A percentile compares a stretch with the other conserved stretches of the same genome.
Conservation (phyloP, 2,329 filamentous ascomycete species). For the Fusarium pseudocircinatum region DNA sequence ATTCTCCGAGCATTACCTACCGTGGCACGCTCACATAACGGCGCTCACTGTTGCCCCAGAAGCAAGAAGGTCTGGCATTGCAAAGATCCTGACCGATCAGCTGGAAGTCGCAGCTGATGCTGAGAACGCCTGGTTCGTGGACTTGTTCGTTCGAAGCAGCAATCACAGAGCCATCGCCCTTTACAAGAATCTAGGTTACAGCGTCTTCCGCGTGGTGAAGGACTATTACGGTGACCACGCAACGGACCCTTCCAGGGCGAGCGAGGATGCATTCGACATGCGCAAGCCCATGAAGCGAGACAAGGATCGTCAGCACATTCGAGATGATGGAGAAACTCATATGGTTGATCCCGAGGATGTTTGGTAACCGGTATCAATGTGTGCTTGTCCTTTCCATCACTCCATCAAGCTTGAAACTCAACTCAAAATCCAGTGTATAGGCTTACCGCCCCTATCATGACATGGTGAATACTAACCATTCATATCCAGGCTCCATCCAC, state of each 20-base stretch:
- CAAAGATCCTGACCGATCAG: slow-evolving; percentile 81
- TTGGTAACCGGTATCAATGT: slow-evolving; percentile 62
- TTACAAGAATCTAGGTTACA: slow-evolving; percentile 93
- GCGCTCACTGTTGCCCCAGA: slow-evolving; percentile 91
- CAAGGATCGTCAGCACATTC: slow-evolving; percentile 76
- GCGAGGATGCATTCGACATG: slow-evolving; percentile 97
- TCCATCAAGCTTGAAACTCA: slow-evolving; percentile 55
- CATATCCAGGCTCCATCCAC: slow-evolving; percentile 57
- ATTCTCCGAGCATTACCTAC: slow-evolving; percentile 89
- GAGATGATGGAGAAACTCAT: slow-evolving; percentile 82
- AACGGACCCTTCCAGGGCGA: slow-evolving; percentile 66
- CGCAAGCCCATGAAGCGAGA: slow-evolving; percentile 89
- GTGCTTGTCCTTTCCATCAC: background rate
- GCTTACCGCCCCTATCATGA: background rate
- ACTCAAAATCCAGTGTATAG: background rate
- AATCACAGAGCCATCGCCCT: slow-evolving; percentile 88
- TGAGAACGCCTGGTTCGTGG: slow-evolving; percentile 91
- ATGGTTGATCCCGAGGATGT: slow-evolving; percentile 86
- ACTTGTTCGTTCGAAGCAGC: slow-evolving; percentile 89
- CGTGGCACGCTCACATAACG: slow-evolving; percentile 99
- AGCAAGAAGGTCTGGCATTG: slow-evolving; percentile 86
- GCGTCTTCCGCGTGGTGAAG: slow-evolving; percentile 86
- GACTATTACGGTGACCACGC: slow-evolving; percentile 93
- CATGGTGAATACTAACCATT: background rate
- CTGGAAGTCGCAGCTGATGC: slow-evolving; percentile 85